A percentile compares a stretch with the other conserved stretches of the same genome.
phyloP scores from a whole-genome alignment of 495 filamentous ascomycete genomes.

The Lophium mytilinum region DNA sequence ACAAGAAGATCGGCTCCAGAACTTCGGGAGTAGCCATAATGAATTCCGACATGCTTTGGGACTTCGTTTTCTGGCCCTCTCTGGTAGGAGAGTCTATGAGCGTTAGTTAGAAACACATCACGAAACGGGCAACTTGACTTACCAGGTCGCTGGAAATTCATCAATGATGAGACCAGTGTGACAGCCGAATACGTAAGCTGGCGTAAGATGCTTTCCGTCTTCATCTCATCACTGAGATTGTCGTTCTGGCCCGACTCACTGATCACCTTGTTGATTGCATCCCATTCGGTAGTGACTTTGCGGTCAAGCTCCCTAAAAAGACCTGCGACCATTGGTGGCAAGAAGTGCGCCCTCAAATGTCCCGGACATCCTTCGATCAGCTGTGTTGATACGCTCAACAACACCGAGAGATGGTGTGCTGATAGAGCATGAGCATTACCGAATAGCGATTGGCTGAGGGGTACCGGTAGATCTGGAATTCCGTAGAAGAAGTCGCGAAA shows the following conservation, averaged over 20 bases:
- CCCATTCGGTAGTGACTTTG: conserved; percentile 84
- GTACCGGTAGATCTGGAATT: conserved; percentile 71
- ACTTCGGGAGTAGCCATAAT: conserved; percentile 70
- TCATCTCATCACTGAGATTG: conserved; percentile 90
- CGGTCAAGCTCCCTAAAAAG: conserved; percentile 79
- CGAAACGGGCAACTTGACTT: conserved; percentile 27
- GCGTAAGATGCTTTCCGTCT: conserved; percentile 90
- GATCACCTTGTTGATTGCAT: conserved; percentile 52
- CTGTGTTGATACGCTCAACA: conserved; percentile 77
- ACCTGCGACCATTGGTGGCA: conserved; percentile 74
- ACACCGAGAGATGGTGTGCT: conserved; percentile 82
- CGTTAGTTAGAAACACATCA: neutral
- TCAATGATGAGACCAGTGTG: conserved; percentile 76
- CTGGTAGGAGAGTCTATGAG: neutral
- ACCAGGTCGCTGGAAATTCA: conserved; percentile 58
- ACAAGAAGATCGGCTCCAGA: conserved; percentile 79
- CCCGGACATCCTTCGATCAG: conserved; percentile 87
- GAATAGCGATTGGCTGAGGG: conserved; percentile 77
- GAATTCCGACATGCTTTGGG: conserved; percentile 41
- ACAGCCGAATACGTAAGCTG: conserved; percentile 87
- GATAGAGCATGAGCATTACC: conserved; percentile 76
- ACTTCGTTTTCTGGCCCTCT: neutral
- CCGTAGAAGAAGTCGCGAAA: conserved; percentile 85
- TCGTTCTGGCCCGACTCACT: conserved; percentile 56
- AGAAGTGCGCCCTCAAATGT: conserved; percentile 64